Conservation (phyloP, 129 eudicot species). For the Centaurea solstitialis region DNA sequence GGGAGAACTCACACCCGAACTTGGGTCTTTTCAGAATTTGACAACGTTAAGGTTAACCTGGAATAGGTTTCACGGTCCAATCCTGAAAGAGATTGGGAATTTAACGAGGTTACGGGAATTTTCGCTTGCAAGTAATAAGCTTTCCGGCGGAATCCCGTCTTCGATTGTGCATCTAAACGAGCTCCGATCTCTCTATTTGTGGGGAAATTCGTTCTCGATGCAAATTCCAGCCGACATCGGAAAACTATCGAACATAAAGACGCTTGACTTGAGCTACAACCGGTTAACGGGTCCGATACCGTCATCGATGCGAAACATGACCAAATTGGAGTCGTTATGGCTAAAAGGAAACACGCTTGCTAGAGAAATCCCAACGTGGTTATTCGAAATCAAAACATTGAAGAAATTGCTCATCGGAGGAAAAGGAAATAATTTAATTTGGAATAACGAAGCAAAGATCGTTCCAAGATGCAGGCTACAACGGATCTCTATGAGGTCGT, state of each 20-base stretch:
- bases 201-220: conserved; percentile 28
- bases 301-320: conserved; percentile 24
- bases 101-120: conserved; percentile 35
- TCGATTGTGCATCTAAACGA: conserved; percentile 24
- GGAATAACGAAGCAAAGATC: conserved; percentile 42
- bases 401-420: conserved; percentile 35
- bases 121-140: conserved; percentile 21
- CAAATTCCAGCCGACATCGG: conserved; percentile 44
- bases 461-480: conserved; percentile 38
- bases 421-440: conserved; percentile 17
- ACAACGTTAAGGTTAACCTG: too few relatives aligned
- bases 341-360: conserved; percentile 28
- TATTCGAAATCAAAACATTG: conserved; percentile 28
- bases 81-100: conserved; percentile 34
- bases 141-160: conserved; percentile 39
- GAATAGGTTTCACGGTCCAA: too few relatives aligned
- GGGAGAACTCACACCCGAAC: conserved; percentile 12
- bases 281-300: conserved; percentile 43
- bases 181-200: conserved; percentile 31
- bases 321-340: conserved; percentile 29
- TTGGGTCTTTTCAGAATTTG: too few relatives aligned
- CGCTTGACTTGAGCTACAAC: conserved; percentile 42
- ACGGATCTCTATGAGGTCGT: conserved; percentile 30
- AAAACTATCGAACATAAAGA: conserved; percentile 31
- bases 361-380: conserved; percentile 50